Base-by-base conservation (phyloP, 176 grass and related monocot species). In the Stipa capillata region DNA sequence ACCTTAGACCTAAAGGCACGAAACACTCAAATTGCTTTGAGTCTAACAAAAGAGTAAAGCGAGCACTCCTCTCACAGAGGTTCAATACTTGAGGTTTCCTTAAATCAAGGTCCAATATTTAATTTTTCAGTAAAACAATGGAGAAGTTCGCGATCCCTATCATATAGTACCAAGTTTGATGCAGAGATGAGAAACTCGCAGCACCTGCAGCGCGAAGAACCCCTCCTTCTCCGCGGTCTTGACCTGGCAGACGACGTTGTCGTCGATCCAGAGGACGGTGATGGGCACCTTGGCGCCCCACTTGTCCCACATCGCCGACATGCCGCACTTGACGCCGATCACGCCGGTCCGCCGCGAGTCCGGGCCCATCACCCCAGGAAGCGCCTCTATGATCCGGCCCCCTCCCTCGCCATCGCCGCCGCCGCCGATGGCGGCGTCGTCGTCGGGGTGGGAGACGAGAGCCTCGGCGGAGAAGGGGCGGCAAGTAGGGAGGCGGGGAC, bases 291-390 rank as follows among this genome's bases (percentile, higher is more conserved):
- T 90, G 36, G 92, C 88, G 32, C 96, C 96, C 96, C 96, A 99
- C 84, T 95, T 99, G 60, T 99, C 96, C 96, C 96, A 99, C 73
- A 91, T 80, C 45, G 87, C 92, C 43, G 96, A 91, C 96, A 99
- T 99, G 27, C 96, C 96, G 68, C 96, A 95, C 82, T 99, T 99
- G 69, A 99, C 77, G 25, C 89, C 92, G 78, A 99, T 99, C 45
- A 89, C 83, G 3, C 96, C 96, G 12, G 90, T 99, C 61, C 96
- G 81, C 66, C 73, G 68, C 29, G 96, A 99, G 0, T 53, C 52
- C 39, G 92, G 88, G 18, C 73, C 77, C 90, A 99, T 99, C 47
- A 82, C 59, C 16, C 79, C 63, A 3, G 92, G 1, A 49, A 82
- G 91, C 35, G 88, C 88, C 59, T 93, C 92, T 32, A 95, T 95